These are phyloP conservation scores for Schizophyllum amplum DNA, from an alignment of 1,284 basidiomycete genomes.

Conservation along the genomic window DNA sequence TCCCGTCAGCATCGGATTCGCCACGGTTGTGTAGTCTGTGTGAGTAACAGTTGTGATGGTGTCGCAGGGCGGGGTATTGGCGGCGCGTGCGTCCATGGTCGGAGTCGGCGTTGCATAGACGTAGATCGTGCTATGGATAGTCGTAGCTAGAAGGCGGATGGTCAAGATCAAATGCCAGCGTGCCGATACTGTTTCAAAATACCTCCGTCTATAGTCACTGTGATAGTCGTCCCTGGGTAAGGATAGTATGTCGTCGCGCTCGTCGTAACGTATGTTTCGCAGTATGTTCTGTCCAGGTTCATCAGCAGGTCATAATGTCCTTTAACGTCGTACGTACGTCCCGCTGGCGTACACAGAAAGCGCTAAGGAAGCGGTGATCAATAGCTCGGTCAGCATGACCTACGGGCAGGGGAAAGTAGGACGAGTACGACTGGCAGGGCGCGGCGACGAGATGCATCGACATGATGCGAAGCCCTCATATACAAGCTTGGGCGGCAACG, in stretches of 20 bases:
- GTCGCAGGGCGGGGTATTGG: background rate
- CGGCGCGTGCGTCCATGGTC: background rate
- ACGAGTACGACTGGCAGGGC: no score
- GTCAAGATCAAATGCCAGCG: background rate
- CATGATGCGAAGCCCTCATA: no score
- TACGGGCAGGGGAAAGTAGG: no score
- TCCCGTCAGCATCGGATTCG: background rate
- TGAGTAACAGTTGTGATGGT: background rate
- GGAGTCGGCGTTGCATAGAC: background rate
- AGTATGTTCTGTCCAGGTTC: background rate
- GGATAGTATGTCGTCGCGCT: background rate
- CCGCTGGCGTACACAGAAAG: background rate
- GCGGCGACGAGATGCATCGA: no score
- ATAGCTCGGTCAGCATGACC: no score
- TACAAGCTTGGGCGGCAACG: no score
- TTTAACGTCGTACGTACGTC: background rate
- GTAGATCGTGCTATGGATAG: background rate
- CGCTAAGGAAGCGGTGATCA: background rate
- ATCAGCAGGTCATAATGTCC: background rate
- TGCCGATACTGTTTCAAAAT: background rate
- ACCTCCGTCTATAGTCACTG: background rate
- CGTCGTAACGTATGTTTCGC: background rate
- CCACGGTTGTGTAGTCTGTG: background rate
- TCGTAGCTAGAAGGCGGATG: background rate
- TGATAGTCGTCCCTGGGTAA: background rate